Conservation (phyloP, 2,329 filamentous ascomycete genomes). For the Cercospora brassicicola region DNA sequence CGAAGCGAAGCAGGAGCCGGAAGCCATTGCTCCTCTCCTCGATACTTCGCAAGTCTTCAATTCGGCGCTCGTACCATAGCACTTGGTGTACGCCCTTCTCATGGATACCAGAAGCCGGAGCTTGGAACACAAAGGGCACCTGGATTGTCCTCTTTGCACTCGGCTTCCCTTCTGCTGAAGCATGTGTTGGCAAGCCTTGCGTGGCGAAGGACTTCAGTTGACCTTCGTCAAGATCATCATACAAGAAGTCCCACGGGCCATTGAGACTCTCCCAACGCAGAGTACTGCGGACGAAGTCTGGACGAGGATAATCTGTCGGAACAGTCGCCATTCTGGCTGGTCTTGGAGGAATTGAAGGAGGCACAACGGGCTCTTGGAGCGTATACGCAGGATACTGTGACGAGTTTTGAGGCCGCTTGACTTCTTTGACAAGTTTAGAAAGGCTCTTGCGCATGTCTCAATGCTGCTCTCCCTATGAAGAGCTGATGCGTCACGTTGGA, state of each 20-base stretch:
- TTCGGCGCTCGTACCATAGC: slow-evolving; percentile 61
- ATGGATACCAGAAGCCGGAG: slow-evolving; percentile 62
- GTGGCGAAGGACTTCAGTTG: slow-evolving; percentile 56
- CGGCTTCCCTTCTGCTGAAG: slow-evolving; percentile 31
- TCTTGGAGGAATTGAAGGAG: slow-evolving; percentile 12
- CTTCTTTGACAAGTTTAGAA: slow-evolving; percentile 23
- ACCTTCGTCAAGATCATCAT: slow-evolving; percentile 64
- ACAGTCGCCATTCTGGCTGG: slow-evolving; percentile 18
- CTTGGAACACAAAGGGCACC: slow-evolving; percentile 67
- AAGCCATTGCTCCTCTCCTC: slow-evolving; percentile 39
- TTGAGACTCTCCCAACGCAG: slow-evolving; percentile 63
- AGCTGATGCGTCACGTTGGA: neutral
- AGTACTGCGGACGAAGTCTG: slow-evolving; percentile 60
- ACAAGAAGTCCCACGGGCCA: slow-evolving; percentile 63
- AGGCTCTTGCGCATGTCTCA: slow-evolving; percentile 21
- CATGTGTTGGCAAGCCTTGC: slow-evolving; percentile 50
- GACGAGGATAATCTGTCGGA: slow-evolving; percentile 56
- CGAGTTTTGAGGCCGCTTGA: slow-evolving; percentile 6
- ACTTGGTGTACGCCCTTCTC: slow-evolving; percentile 65
- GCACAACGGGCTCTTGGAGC: neutral
- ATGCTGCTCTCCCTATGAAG: neutral
- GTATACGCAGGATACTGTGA: slow-evolving; percentile 4
- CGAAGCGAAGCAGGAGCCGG: slow-evolving; percentile 56
- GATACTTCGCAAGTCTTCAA: slow-evolving; percentile 30
- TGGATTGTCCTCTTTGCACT: slow-evolving; percentile 56